Conservation (phyloP, 495 filamentous ascomycete species). For the Hypoxylon rickii region DNA sequence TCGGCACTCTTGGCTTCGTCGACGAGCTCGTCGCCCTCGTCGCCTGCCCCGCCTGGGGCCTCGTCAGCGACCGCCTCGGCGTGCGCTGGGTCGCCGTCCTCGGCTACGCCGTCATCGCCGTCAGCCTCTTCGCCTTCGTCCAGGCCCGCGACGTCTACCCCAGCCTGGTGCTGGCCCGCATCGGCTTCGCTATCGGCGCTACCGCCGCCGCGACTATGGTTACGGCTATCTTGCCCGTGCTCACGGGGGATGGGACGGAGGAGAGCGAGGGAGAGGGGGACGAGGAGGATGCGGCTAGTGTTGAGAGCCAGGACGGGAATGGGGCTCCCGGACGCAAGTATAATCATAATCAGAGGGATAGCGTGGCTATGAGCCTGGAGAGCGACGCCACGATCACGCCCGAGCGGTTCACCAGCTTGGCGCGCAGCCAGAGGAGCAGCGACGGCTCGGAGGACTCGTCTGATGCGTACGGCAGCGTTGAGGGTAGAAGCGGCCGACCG, state of each 20-base stretch:
- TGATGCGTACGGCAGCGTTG: constrained; percentile 18
- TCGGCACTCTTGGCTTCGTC: constrained; percentile 92
- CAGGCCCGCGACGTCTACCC: constrained; percentile 88
- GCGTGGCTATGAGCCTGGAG: constrained; percentile 58
- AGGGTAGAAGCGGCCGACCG: constrained; percentile 39
- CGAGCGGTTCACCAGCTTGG: constrained; percentile 46
- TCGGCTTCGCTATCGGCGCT: constrained; percentile 88
- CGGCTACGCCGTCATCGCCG: constrained; percentile 79
- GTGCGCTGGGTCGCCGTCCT: constrained; percentile 78
- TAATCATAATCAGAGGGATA: constrained; percentile 37
- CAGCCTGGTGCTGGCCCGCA: constrained; percentile 79
- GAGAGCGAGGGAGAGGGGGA: constrained; percentile 22
- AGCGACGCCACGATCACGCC: constrained; percentile 70
- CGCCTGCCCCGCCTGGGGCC: constrained; percentile 90
- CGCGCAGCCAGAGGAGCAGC: constrained; percentile 15
- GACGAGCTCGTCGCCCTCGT: constrained; percentile 91
- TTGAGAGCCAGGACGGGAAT: constrained; percentile 1
- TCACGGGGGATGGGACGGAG: constrained; percentile 65
- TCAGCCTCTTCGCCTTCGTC: constrained; percentile 78
- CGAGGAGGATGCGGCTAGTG: constrained; percentile 8
- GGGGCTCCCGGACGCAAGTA: constrained; percentile 18
- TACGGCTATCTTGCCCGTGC: constrained; percentile 86
- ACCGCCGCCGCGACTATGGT: constrained; percentile 96
- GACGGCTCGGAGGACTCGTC: constrained; percentile 18
- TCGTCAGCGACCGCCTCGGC: constrained; percentile 86